Evolutionary conservation across 495 filamentous ascomycete species (phyloP).

Genomic region (Penicillium egyptiacum): DNA sequence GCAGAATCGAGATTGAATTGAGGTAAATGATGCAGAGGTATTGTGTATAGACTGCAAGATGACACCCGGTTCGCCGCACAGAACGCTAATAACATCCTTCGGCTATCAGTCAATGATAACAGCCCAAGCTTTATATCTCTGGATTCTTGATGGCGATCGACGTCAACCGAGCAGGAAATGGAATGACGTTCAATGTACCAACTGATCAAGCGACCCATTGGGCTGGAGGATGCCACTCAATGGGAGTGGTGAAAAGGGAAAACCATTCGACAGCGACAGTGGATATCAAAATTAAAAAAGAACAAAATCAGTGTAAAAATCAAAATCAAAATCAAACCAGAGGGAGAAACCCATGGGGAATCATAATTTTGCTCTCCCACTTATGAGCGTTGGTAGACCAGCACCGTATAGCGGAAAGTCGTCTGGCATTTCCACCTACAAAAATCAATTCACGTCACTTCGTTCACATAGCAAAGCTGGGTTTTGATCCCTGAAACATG

Average conservation of each 20-base stretch:
- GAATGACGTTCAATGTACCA: too few species aligned
- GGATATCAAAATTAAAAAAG: constrained; percentile 11
- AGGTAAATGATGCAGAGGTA: constrained; percentile 1
- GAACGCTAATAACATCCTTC: constrained; percentile 1
- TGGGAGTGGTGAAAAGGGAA: too few species aligned
- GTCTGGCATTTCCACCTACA: not conserved
- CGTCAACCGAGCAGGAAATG: too few species aligned
- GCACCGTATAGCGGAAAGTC: not conserved
- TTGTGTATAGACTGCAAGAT: constrained; percentile 3
- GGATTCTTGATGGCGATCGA: too few species aligned
- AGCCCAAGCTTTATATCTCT: too few species aligned
- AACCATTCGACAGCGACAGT: constrained; percentile 3
- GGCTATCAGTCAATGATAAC: too few species aligned
- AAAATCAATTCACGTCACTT: constrained; percentile 11
- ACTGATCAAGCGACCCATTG: too few species aligned
- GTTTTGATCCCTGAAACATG: constrained; percentile 47
- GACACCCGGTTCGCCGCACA: not conserved
- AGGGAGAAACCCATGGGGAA: not conserved
- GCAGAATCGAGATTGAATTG: not conserved
- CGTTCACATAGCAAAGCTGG: constrained; percentile 42
- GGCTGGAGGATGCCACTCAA: too few species aligned
- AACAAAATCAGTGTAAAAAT: not conserved
- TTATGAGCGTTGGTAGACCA: not conserved
- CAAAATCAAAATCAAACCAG: not conserved
- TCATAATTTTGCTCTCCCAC: constrained; percentile 3